Evolutionary conservation across 2,329 filamentous ascomycete genomes (phyloP), one percentile per base, ranked within the genome.

Genomic region (Nectriaceae sp.): DNA sequence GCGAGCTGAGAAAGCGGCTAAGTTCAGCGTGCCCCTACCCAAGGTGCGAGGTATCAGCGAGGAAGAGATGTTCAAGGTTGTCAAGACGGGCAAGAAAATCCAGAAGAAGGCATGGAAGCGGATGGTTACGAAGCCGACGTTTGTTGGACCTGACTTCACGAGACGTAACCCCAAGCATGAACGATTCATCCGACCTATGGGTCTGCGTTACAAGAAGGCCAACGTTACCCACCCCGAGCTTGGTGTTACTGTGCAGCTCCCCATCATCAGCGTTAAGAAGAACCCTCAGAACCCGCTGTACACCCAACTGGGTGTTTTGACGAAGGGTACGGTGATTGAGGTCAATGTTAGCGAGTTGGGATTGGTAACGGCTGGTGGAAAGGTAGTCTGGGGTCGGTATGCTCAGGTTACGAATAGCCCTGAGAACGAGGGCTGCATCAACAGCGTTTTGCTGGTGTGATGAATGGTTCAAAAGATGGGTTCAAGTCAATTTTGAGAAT

Each of bases 61-160:
- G 76, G 90, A 96, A 78, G 93, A 96, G 76, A 93, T 97, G 88
- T 97, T 97, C 79, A 93, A 90, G 74, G 92, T 96, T 13, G 85
- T 97, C 65, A 91, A 91, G 76, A 97, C 93, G 24, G 93, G 94
- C 63, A 95, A 95, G 83, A 97, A 96, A 80, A 90, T 87, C 2
- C 79, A 85, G 47, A 91, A 95, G 82, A 95, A 94, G 79, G 79
- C 78, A 48, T 82, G 86, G 86, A 89, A 89, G 75, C 73, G 85
- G 29, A 85, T 85, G 77, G 78, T 84, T 54, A 83, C 78, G 22
- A 82, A 82, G 60, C 68, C 64, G 50, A 74, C 68, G 47, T 97
- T 97, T 69, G 93, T 97, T 19, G 93, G 92, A 0, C 84, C 83
- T 26, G 91, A 96, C 62, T 97, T 96, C 70, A 97, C 92, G 3